Conservation (phyloP, 2,329 filamentous ascomycete species). For the Botrytis elliptica region DNA sequence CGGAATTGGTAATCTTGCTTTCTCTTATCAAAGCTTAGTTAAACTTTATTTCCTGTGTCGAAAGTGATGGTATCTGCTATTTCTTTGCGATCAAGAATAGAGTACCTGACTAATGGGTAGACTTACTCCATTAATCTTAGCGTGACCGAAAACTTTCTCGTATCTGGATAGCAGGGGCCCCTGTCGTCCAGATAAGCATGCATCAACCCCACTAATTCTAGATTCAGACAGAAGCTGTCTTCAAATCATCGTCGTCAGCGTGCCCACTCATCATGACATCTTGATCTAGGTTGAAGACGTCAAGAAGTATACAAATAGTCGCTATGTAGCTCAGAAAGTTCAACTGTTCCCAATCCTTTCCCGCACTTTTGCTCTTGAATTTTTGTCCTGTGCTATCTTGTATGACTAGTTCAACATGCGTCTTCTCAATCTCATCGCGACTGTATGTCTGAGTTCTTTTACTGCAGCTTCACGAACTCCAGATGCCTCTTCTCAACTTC, state of each 20-base stretch:
- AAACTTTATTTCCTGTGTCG: background rate
- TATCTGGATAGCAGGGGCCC: background rate
- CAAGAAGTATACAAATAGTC: background rate
- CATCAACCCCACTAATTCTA: background rate
- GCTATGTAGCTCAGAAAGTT: background rate
- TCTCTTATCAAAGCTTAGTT: background rate
- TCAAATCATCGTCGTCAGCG: background rate
- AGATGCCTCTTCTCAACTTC: background rate
- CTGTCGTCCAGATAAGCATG: background rate
- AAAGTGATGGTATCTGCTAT: background rate
- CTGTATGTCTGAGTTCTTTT: background rate
- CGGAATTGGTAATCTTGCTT: background rate
- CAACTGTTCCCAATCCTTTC: fast-evolving
- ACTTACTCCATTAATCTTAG: background rate
- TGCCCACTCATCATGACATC: background rate
- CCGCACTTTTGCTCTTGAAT: background rate
- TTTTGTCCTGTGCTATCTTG: background rate
- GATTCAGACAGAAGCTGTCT: background rate
- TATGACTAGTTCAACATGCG: background rate
- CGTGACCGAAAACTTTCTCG: background rate
- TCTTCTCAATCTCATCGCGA: background rate
- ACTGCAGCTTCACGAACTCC: background rate
- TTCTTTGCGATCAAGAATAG: background rate
- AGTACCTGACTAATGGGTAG: background rate
- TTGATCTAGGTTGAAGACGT: background rate